Base-by-base conservation (phyloP, 352 stramenopile genomes). In the Phytopythium chamaehyphon region DNA sequence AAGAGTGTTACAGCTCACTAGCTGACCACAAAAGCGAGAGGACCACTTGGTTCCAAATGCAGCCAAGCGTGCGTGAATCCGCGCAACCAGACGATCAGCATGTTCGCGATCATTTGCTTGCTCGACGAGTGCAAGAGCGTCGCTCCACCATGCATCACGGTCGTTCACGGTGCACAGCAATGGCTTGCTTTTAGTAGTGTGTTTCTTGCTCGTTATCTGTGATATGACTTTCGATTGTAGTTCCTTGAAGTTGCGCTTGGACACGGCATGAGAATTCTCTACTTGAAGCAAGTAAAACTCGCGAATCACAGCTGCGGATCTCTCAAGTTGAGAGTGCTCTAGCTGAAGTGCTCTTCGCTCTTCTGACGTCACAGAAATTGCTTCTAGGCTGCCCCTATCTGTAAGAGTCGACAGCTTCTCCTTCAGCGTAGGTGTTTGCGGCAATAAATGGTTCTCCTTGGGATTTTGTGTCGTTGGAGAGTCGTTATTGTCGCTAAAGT, bases 21-120 rank as follows among this genome's bases (percentile, higher is more conserved):
- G 76, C 42, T 72, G 63, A 1, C 55, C 51, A 14, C 57, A 75
- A 55, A 91, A 87, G 9, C 54, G 51, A 1, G 36, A 56, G 3
- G 69, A 61, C 72, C 79, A 86, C 6, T 70, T 76, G 8, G 66
- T 85, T 2, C 59, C 61, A 38, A 81, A 62, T 10, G 62, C 63
- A 49, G 59, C 47, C 43, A 72, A 49, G n/a, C 73, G 75, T 1
- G 75, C 75, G 47, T 65, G 75, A 10, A 89, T 36, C 1, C 71
- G 69, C 24, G 75, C 47, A 0, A 83, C 56, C 39, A 88, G 68
- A 12, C 55, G 43, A 15, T 43, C 36, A 4, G 57, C 57, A 16
- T 61, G 52, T 11, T 64, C 51, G 0, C 28, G 26, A n/a, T 59
- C 44, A 2, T 58, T 50, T 10, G 49, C 51, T 16, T 55, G 47